Base-by-base conservation (phyloP, 495 filamentous ascomycete genomes). In the Lasiosphaeria ovina region DNA sequence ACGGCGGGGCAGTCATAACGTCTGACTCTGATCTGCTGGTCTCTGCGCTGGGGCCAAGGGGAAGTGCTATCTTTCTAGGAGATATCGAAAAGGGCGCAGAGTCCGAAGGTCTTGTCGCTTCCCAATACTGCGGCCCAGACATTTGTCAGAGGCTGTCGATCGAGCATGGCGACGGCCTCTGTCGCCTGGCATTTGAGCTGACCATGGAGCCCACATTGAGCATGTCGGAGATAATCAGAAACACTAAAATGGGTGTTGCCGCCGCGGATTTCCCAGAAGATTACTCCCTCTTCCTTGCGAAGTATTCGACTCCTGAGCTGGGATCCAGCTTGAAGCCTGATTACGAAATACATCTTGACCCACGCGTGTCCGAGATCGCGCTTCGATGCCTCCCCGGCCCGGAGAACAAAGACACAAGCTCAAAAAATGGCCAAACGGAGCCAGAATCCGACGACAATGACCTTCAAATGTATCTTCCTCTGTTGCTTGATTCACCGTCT, bases 11-110 rank as follows among this genome's bases (percentile, higher is more conserved):
- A 3, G 69, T 90, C 33, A 65, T 93, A 10, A 90, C 89, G 7
- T 81, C 79, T 32, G 89, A 93, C 65, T 92, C 89, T 0, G 89
- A 93, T 64, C 76, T 92, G n/a, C 74, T 91, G 24, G 76, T 90
- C 0, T 79, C 90, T 65, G 79, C 89, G 51, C 75, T 90, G 4
- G 88, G 87, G 3, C 33, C 63, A 0, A 45, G 77, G 17, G 85
- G 87, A 3, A 72, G 75, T 5, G 84, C 91, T 2, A 68, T 84
- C 4, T 84, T 89, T 63, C 73, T 91, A 31, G 71, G 77, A 53
- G 84, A 85, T 35, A 59, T 85, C 4, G 67, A 77, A 1, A 40
- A 61, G 2, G 64, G 65, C 34, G 10, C 45, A 1, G 58, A 59
- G 14, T 24, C 12, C 0, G 38, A 51, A 0, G 34, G 1, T 10